These are phyloP conservation scores for Alternaria panax DNA, from an alignment of 2,329 filamentous ascomycete genomes.

Conservation along the genomic window DNA sequence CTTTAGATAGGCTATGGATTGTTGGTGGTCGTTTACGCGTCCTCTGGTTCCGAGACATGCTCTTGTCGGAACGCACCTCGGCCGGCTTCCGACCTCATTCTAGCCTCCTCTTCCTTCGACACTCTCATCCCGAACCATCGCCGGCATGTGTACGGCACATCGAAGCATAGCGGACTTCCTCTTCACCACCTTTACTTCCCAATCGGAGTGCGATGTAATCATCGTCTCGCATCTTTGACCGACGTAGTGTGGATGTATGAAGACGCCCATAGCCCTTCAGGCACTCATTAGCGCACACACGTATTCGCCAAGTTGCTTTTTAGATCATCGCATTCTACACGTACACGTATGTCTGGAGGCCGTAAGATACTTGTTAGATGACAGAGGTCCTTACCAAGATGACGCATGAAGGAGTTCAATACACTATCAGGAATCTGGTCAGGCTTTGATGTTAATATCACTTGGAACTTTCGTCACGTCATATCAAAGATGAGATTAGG, in stretches of 20 bases:
- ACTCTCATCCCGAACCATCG: background rate
- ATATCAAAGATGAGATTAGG: background rate
- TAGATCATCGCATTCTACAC: background rate
- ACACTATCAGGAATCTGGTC: background rate
- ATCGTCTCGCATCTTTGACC: background rate
- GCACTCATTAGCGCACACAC: background rate
- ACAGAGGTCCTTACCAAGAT: background rate
- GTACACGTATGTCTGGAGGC: background rate
- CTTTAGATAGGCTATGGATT: background rate
- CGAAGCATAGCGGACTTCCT: background rate
- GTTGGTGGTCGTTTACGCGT: background rate
- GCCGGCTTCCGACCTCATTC: conserved; percentile 1
- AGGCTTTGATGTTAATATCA: background rate
- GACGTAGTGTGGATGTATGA: background rate
- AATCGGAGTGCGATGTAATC: background rate
- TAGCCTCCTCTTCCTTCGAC: background rate
- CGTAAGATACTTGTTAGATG: background rate
- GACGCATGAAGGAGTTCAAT: background rate
- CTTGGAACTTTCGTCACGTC: background rate
- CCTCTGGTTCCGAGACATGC: conserved; percentile 1
- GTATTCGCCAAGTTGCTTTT: background rate
- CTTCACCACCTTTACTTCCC: background rate
- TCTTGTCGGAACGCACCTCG: background rate
- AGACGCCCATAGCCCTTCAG: background rate
- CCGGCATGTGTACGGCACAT: background rate